Conservation (phyloP, 208 protist genomes). For the Herpetomonas samuelpessoai region DNA sequence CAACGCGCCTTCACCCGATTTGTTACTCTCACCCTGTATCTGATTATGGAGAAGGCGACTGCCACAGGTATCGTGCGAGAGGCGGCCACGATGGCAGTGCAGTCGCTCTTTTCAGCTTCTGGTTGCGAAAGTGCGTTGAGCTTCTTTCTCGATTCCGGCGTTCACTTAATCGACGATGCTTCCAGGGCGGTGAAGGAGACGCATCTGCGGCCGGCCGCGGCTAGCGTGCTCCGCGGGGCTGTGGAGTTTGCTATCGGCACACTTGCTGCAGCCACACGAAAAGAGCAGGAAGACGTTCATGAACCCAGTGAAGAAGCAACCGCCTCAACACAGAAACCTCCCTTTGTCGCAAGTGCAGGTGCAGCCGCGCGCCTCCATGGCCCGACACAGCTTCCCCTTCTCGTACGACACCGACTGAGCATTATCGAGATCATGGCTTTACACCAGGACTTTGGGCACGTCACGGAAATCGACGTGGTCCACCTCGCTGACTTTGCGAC, state of each 20-base stretch:
- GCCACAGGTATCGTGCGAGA: conserved; percentile 47
- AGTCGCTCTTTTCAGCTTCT: conserved; percentile 38
- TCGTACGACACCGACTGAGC: conserved; percentile 50
- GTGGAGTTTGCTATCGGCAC: conserved; percentile 27
- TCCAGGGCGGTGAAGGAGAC: conserved; percentile 62
- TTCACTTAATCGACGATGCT: conserved; percentile 74
- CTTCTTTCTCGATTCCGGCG: conserved; percentile 50
- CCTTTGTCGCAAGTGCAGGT: background rate
- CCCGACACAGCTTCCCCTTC: conserved; percentile 13
- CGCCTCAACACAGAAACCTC: background rate
- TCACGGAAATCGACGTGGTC: conserved; percentile 13
- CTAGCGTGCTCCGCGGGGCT: conserved; percentile 64
- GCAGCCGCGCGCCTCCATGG: background rate
- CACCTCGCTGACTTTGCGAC: conserved; percentile 69
- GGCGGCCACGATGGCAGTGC: conserved; percentile 48
- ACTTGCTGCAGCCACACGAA: background rate
- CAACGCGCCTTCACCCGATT: conserved; percentile 35
- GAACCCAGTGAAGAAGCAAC: conserved; percentile 8
- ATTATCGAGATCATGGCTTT: conserved; percentile 7
- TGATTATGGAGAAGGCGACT: conserved; percentile 87
- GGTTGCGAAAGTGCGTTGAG: conserved; percentile 25
- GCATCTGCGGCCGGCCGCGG: conserved; percentile 51
- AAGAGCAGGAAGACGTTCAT: background rate
- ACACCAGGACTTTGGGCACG: background rate
- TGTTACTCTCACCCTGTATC: conserved; percentile 65